phyloP scores from a whole-genome alignment of 2,329 filamentous ascomycete species.

The Helminthosporium solani region DNA sequence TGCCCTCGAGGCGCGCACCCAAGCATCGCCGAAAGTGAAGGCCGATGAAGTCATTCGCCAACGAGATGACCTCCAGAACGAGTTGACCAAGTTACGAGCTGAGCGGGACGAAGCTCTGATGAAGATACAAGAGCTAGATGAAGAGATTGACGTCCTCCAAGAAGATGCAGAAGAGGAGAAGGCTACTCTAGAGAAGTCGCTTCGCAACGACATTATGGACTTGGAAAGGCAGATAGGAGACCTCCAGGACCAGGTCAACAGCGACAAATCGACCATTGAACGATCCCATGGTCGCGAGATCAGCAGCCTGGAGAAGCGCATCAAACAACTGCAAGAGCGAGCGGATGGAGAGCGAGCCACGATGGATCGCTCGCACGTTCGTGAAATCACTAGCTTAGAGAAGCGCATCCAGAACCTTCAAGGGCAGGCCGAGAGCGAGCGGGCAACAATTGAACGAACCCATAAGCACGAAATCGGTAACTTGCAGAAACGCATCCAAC shows the following conservation, averaged over 20 bases:
- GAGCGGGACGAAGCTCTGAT: conserved; percentile 13
- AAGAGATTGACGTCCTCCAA: conserved; percentile 54
- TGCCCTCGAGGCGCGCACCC: background rate
- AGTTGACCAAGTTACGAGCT: conserved; percentile 32
- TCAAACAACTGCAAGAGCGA: conserved; percentile 69
- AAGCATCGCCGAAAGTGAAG: conserved; percentile 11
- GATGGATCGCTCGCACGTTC: conserved; percentile 14
- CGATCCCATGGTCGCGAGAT: conserved; percentile 73
- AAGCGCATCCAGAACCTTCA: conserved; percentile 16
- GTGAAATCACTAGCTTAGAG: background rate
- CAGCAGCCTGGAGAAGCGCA: conserved; percentile 80
- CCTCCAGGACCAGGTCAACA: conserved; percentile 16
- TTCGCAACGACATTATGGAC: conserved; percentile 53
- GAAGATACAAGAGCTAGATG: conserved; percentile 54
- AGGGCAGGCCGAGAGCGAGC: conserved; percentile 15
- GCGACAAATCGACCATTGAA: conserved; percentile 54
- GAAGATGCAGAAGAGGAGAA: conserved; percentile 52
- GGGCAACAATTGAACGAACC: conserved; percentile 61
- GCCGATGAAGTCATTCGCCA: conserved; percentile 39
- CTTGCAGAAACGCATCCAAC: conserved; percentile 85
- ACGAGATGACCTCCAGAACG: conserved; percentile 31
- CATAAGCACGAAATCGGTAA: conserved; percentile 78
- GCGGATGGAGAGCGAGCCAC: conserved; percentile 18
- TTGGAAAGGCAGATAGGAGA: conserved; percentile 18
- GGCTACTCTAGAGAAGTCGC: conserved; percentile 54